phyloP scores from a whole-genome alignment of 352 stramenopile species.

The Pseudoperonospora humuli region DNA sequence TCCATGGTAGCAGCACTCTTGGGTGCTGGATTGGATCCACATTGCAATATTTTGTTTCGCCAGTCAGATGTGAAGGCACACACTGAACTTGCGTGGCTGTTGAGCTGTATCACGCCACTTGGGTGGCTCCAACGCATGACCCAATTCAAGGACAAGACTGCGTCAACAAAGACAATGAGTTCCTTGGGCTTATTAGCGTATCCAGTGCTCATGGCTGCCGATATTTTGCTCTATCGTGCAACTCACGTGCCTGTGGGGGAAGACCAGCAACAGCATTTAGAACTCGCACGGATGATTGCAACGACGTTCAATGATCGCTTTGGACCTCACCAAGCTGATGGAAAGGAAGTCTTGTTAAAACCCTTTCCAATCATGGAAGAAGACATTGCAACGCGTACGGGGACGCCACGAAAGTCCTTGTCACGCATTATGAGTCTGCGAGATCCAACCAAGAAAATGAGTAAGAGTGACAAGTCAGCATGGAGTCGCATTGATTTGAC shows the following conservation, averaged over 20 bases:
- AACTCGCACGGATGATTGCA: conserved; percentile 96
- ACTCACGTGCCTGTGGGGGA: conserved; percentile 97
- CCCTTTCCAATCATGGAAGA: conserved; percentile 43
- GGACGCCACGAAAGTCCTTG: conserved; percentile 26
- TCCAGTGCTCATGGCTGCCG: conserved; percentile 97
- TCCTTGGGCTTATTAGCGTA: conserved; percentile 96
- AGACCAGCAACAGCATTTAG: conserved; percentile 97
- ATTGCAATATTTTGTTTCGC: conserved; percentile 65
- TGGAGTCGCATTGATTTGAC: conserved; percentile 93
- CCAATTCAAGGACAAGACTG: conserved; percentile 99
- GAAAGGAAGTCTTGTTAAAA: conserved; percentile 43
- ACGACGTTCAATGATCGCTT: conserved; percentile 96
- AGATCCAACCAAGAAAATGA: conserved; percentile 98
- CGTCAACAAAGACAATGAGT: conserved; percentile 59
- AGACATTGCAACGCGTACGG: conserved; percentile 21
- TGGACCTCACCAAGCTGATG: conserved; percentile 20
- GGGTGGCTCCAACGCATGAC: conserved; percentile 99
- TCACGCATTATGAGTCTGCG: conserved; percentile 96
- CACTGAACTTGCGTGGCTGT: conserved; percentile 95
- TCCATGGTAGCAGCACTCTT: conserved; percentile 92
- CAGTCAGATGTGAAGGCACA: conserved; percentile 83
- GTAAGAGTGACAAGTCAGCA: conserved; percentile 92
- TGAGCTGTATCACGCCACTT: conserved; percentile 96
- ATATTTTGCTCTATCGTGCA: conserved; percentile 98
- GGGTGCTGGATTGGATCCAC: conserved; percentile 87